Evolutionary conservation across 2,329 filamentous ascomycete genomes (phyloP), one percentile per base, ranked within the genome.

Genomic region (Cercospora beticola): DNA sequence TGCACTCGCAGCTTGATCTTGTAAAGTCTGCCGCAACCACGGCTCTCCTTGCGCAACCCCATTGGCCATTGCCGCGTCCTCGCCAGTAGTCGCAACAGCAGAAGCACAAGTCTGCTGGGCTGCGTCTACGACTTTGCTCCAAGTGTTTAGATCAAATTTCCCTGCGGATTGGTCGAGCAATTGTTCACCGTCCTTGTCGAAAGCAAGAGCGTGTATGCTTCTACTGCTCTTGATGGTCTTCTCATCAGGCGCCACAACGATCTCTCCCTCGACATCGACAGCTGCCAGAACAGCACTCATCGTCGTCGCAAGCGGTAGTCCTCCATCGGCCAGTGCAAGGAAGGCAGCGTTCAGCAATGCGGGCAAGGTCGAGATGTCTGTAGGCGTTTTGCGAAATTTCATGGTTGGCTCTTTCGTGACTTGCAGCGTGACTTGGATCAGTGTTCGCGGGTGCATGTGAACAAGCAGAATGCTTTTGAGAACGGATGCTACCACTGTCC

Each of bases 361-460:
- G 26, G 95, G 92, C 65, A 99, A 87, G 57, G 97, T 84, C 60
- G 90, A 85, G 52, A 97, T 86, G 78, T 92, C 92, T 90, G 94
- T 68, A 16, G 68, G 43, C 2, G 72, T 69, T 31, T 66, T 68
- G 61, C 70, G 65, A 30, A 94, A 83, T 79, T 94, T 92, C 18
- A 94, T 57, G 16, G 64, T 62, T 7, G 72, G 71, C 61, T 74
- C 67, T 33, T 70, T 72, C 56, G 73, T 70, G 49, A 95, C 83
- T 80, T 96, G 92, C n/a, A 96, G 84, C 10, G 91, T 92, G 71
- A 96, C 82, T 79, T 96, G 92, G 65, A 96, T 89, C 71, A 94
- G 85, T 61, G 88, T 90, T 62, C 92, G 87, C 8, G 92, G 92
- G 74, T 93, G 92, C 76, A 89, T 87, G 75, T 91, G 87, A 72